A percentile compares a stretch with the other conserved stretches of the same genome.
Conservation (phyloP, 148 eudicot species). For the Cornus controversa region DNA sequence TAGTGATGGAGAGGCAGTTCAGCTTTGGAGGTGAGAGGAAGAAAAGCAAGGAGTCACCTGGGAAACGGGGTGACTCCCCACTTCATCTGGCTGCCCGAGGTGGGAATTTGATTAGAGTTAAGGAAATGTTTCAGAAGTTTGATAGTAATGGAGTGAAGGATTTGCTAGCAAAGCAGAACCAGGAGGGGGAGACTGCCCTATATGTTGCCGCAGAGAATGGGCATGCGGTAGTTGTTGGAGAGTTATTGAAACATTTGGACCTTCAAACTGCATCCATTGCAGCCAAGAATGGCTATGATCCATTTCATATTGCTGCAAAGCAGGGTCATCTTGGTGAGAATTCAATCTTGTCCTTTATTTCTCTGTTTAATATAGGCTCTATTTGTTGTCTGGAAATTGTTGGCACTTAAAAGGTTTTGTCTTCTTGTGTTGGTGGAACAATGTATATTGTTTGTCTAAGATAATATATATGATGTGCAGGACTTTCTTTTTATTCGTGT, state of each 20-base stretch:
- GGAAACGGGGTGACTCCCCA: slow-evolving; percentile 80
- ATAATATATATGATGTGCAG: no score
- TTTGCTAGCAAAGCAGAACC: slow-evolving; percentile 69
- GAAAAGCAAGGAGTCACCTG: slow-evolving; percentile 79
- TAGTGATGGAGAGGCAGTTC: slow-evolving; percentile 64
- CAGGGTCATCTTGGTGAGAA: slow-evolving; percentile 88
- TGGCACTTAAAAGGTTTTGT: neutral
- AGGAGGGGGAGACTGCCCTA: slow-evolving; percentile 81
- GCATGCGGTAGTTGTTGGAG: slow-evolving; percentile 54
- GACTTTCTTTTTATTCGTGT: no score
- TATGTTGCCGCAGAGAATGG: slow-evolving; percentile 88
- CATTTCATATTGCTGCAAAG: slow-evolving; percentile 89
- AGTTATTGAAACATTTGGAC: slow-evolving; percentile 79
- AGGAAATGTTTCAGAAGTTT: slow-evolving; percentile 57
- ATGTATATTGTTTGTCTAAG: no score
- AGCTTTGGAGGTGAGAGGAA: slow-evolving; percentile 76
- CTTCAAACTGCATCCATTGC: slow-evolving; percentile 67
- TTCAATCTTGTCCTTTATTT: slow-evolving; percentile 13
- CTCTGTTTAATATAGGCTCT: neutral
- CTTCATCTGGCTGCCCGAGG: slow-evolving; percentile 85
- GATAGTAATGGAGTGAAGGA: slow-evolving; percentile 45
- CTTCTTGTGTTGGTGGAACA: neutral
- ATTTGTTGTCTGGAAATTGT: neutral
- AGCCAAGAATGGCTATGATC: slow-evolving; percentile 79
- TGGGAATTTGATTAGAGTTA: slow-evolving; percentile 69